Evolutionary conservation across 2,329 filamentous ascomycete species (phyloP).

Genomic region (Phialophora expanda): DNA sequence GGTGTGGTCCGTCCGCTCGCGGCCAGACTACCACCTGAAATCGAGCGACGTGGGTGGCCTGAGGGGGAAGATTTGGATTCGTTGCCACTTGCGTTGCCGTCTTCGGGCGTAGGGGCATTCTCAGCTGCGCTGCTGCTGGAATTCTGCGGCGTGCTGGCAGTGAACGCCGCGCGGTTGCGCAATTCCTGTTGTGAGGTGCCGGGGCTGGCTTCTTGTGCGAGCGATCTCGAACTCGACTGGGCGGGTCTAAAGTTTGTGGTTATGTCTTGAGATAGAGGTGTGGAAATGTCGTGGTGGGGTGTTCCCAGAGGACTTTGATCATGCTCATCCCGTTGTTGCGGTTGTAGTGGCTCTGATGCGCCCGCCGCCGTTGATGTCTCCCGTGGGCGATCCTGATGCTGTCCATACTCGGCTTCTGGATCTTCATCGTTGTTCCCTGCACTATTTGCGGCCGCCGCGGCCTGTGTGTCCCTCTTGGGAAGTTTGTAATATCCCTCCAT

Average conservation of each 20-base stretch:
- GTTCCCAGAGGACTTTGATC: conserved; percentile 14
- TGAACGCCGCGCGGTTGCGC: conserved; percentile 4
- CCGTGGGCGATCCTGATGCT: not conserved
- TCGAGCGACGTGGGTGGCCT: not conserved
- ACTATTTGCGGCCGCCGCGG: not conserved
- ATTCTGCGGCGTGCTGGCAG: not conserved
- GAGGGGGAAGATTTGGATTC: not conserved
- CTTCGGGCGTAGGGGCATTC: not conserved
- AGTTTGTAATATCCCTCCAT: conserved; percentile 16
- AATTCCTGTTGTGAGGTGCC: not conserved
- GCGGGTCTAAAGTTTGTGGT: not conserved
- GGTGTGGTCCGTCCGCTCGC: conserved; percentile 12
- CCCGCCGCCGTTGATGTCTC: not conserved
- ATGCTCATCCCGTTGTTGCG: conserved; percentile 2
- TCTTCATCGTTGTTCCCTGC: conserved; percentile 3
- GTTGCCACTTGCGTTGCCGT: not conserved
- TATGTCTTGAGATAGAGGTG: not conserved
- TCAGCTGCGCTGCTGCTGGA: not conserved
- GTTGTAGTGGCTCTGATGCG: not conserved
- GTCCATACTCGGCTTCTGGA: not conserved
- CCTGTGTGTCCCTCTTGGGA: conserved; percentile 9
- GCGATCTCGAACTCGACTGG: conserved; percentile 5
- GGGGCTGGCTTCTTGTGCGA: not conserved
- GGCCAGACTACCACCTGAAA: not conserved
- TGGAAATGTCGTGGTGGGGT: not conserved